Conservation (phyloP, 768 basidiomycete species). For the Boletus pseudo-olivaceus region DNA sequence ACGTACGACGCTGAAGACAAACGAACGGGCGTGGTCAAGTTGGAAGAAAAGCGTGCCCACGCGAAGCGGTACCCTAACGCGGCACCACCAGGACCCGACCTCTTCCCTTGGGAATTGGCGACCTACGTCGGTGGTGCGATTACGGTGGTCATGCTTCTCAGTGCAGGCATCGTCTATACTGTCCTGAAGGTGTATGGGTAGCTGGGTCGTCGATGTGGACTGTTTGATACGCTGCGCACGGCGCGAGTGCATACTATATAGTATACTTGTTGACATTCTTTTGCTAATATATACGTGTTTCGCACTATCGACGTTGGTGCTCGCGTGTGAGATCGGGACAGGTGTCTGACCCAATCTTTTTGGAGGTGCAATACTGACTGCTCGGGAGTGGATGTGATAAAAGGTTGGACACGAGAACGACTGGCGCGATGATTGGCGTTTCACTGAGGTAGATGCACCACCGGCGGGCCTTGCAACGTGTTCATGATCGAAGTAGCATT, state of each 20-base stretch:
- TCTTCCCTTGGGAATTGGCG: slow-evolving; percentile 31
- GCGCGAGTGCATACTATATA: background rate
- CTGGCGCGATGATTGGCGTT: background rate
- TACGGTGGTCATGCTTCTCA: slow-evolving; percentile 26
- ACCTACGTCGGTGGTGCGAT: slow-evolving; percentile 28
- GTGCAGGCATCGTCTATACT: slow-evolving; percentile 21
- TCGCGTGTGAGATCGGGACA: background rate
- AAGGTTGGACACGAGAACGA: background rate
- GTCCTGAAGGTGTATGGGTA: slow-evolving; percentile 24
- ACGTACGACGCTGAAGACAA: slow-evolving; percentile 51
- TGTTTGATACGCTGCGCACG: background rate
- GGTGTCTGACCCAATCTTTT: too few species aligned
- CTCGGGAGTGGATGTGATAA: too few species aligned
- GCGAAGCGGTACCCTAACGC: slow-evolving; percentile 20
- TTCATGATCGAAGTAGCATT: background rate
- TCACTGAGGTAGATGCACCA: background rate
- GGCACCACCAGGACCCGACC: slow-evolving; percentile 1
- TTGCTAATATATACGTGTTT: background rate
- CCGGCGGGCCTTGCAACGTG: background rate
- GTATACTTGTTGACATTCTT: background rate
- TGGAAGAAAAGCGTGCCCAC: slow-evolving; percentile 42
- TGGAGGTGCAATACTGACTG: background rate
- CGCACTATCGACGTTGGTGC: background rate
- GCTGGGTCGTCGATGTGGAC: background rate
- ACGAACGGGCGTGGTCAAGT: slow-evolving; percentile 48